A percentile compares a stretch with the other conserved stretches of the same genome.
These are phyloP conservation scores for Penicillium sp. DNA, from an alignment of 2,329 filamentous ascomycete genomes.

Conservation along the genomic window DNA sequence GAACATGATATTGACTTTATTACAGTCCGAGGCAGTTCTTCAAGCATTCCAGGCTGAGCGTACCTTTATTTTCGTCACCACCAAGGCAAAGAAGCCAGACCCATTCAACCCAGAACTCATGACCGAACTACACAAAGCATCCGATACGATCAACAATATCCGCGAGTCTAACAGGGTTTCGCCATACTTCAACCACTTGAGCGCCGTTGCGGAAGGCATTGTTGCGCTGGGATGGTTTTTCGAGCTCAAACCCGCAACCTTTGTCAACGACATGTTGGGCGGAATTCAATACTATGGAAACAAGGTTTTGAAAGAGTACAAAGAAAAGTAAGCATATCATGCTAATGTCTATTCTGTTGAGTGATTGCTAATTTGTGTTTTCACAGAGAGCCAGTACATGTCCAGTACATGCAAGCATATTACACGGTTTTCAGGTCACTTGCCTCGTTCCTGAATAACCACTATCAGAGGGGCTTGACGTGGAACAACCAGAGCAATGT, in stretches of 20 bases:
- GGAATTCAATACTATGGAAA: constrained; percentile 94
- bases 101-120: constrained; percentile 69
- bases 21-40: constrained; percentile 53
- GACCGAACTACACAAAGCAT: constrained; percentile 79
- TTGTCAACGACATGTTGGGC: constrained; percentile 76
- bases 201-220: constrained; percentile 84
- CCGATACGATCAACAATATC: constrained; percentile 73
- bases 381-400: constrained; percentile 68
- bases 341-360: not conserved
- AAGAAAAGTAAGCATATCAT: constrained; percentile 61
- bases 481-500: constrained; percentile 80
- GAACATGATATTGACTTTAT: not conserved
- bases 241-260: constrained; percentile 76
- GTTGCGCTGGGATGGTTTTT: constrained; percentile 88
- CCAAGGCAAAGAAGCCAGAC: constrained; percentile 89
- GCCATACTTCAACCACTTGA: constrained; percentile 73
- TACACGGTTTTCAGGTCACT: constrained; percentile 86
- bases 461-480: constrained; percentile 71
- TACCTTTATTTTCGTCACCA: constrained; percentile 80
- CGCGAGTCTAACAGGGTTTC: constrained; percentile 76
- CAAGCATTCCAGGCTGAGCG: constrained; percentile 78
- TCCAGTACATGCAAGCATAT: constrained; percentile 89
- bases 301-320: constrained; percentile 84
- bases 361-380: not conserved
- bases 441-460: constrained; percentile 75